Evolutionary conservation across 1,284 basidiomycete species (phyloP).

Genomic region (Ganoderma sinense): DNA sequence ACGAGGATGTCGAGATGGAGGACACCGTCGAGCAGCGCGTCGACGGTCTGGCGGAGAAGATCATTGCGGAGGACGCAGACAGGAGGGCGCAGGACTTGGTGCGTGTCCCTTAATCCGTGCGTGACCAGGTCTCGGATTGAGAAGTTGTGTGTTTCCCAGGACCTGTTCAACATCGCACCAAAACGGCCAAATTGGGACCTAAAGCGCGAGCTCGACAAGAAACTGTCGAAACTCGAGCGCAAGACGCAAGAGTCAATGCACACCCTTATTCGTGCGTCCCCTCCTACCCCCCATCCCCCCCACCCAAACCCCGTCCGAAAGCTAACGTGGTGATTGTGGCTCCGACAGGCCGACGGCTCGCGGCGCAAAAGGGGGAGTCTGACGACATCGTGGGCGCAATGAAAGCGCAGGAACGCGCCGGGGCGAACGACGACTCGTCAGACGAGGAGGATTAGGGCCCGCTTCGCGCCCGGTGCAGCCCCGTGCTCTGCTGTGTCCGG

Average conservation of each 20-base stretch:
- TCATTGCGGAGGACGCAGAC: slow-evolving; percentile 87
- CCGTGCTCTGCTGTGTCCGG: slow-evolving; percentile 18
- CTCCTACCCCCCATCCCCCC: background rate
- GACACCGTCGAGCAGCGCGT: slow-evolving; percentile 92
- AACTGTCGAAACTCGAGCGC: slow-evolving; percentile 87
- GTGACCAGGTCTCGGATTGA: background rate
- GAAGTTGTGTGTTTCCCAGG: slow-evolving; percentile 54
- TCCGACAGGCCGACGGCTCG: slow-evolving; percentile 72
- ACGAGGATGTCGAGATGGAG: slow-evolving; percentile 65
- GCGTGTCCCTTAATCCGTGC: slow-evolving; percentile 38
- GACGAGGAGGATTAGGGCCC: slow-evolving; percentile 50
- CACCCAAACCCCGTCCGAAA: background rate
- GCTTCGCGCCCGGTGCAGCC: slow-evolving; percentile 13
- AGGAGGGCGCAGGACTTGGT: slow-evolving; percentile 89
- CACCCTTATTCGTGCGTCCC: slow-evolving; percentile 84
- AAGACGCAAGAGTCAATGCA: slow-evolving; percentile 93
- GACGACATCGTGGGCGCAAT: slow-evolving; percentile 83
- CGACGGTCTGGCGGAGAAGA: slow-evolving; percentile 83
- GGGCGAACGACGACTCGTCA: slow-evolving; percentile 39
- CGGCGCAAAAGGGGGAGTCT: slow-evolving; percentile 77
- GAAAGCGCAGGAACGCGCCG: slow-evolving; percentile 65
- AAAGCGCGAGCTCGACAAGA: slow-evolving; percentile 93
- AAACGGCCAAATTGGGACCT: slow-evolving; percentile 98
- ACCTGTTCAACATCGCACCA: slow-evolving; percentile 96
- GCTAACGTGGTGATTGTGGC: slow-evolving; percentile 34